Conservation (phyloP, 2,329 filamentous ascomycete species). For the Aspergillus persii region DNA sequence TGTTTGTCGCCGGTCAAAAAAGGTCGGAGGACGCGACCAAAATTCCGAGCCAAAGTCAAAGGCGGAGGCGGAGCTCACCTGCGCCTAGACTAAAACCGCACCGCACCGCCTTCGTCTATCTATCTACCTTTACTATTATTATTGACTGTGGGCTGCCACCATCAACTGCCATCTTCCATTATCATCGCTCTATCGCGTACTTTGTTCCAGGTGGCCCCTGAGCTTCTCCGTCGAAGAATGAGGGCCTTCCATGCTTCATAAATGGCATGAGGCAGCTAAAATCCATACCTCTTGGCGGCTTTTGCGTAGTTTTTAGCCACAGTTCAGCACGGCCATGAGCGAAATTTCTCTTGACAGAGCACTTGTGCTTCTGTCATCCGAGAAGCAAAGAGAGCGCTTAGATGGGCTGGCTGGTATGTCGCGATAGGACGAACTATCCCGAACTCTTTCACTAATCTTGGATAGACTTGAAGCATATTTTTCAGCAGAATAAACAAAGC, state of each 20-base stretch:
- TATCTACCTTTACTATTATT: neutral
- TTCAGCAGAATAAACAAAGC: slow-evolving; percentile 51
- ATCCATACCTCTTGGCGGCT: neutral
- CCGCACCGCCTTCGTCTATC: neutral
- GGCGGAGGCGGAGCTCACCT: slow-evolving; percentile 10
- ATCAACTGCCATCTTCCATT: neutral
- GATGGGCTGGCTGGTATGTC: slow-evolving; percentile 50
- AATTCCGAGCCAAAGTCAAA: slow-evolving; percentile 26
- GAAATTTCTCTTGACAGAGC: slow-evolving; percentile 44
- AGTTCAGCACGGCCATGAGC: slow-evolving; percentile 27
- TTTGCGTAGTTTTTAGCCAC: neutral
- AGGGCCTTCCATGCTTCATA: neutral
- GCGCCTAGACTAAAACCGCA: neutral
- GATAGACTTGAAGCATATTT: slow-evolving; percentile 54
- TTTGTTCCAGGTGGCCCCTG: neutral
- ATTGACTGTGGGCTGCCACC: neutral
- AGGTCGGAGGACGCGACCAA: slow-evolving; percentile 38
- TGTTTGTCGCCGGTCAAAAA: slow-evolving; percentile 33
- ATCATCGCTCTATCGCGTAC: neutral
- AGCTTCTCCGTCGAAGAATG: neutral
- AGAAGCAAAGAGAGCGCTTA: slow-evolving; percentile 46
- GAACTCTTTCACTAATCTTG: slow-evolving; percentile 16
- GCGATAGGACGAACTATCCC: neutral
- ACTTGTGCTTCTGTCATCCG: slow-evolving; percentile 43
- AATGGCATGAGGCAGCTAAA: neutral